phyloP scores from a whole-genome alignment of 768 basidiomycete genomes.

The Termitomyces sp. region DNA sequence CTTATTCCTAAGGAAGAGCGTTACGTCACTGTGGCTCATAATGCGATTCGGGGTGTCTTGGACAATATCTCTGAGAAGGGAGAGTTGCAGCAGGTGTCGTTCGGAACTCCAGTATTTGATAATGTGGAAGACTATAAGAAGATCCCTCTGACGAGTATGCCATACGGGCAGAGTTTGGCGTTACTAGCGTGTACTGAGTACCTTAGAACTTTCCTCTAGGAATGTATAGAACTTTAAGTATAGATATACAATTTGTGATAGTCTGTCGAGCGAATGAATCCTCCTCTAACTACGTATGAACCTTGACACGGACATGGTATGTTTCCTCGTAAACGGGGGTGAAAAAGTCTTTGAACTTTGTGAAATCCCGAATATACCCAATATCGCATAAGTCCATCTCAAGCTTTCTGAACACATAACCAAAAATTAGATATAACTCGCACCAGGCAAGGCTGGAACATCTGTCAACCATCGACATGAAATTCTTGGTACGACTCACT shows the following conservation, averaged over 20 bases:
- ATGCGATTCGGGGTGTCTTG: constrained; percentile 39
- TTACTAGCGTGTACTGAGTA: constrained; percentile 47
- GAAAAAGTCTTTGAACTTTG: constrained; percentile 31
- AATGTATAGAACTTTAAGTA: constrained; percentile 3
- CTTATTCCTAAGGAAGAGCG: constrained; percentile 37
- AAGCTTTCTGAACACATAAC: constrained; percentile 35
- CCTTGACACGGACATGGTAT: constrained; percentile 19
- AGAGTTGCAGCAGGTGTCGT: constrained; percentile 44
- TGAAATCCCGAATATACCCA: constrained; percentile 28
- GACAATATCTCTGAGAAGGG: constrained; percentile 42
- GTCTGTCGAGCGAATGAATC: neutral
- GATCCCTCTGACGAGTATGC: constrained; percentile 54
- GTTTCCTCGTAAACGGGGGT: constrained; percentile 29
- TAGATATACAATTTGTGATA: neutral
- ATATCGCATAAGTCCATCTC: constrained; percentile 31
- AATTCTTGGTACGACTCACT: constrained; percentile 23
- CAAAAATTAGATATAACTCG: constrained; percentile 38
- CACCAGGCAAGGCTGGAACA: constrained; percentile 36
- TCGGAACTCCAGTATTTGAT: constrained; percentile 51
- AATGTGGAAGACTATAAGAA: constrained; percentile 45
- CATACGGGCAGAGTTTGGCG: constrained; percentile 53
- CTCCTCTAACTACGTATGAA: neutral
- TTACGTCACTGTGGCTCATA: constrained; percentile 33
- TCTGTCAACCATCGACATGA: neutral
- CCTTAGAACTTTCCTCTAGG: constrained; percentile 35